phyloP scores from a whole-genome alignment of 2,329 filamentous ascomycete genomes.

The Penicillium crustosum region DNA sequence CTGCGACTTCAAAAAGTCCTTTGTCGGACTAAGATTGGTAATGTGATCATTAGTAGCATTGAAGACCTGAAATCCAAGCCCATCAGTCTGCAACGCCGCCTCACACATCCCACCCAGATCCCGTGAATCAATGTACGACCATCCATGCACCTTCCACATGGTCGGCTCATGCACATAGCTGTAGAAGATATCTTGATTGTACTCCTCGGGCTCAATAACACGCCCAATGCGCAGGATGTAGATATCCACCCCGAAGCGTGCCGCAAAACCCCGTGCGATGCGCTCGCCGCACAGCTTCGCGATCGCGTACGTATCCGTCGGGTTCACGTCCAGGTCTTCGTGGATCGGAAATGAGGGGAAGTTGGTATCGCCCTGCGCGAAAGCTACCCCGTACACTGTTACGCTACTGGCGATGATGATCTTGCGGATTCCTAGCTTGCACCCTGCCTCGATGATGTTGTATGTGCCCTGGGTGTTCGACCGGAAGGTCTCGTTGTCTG shows the following conservation, averaged over 20 bases:
- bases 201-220: slow-evolving; percentile 62
- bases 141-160: slow-evolving; percentile 58
- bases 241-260: slow-evolving; percentile 57
- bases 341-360: slow-evolving; percentile 60
- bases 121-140: slow-evolving; percentile 63
- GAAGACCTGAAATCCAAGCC: slow-evolving; percentile 61
- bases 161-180: slow-evolving; percentile 53
- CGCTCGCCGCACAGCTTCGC: slow-evolving; percentile 61
- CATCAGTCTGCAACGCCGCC: slow-evolving; percentile 51
- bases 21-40: slow-evolving; percentile 51
- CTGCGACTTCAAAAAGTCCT: slow-evolving; percentile 51
- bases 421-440: slow-evolving; percentile 62
- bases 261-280: slow-evolving; percentile 57
- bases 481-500: slow-evolving; percentile 60
- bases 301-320: slow-evolving; percentile 62
- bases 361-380: slow-evolving; percentile 58
- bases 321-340: slow-evolving; percentile 61
- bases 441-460: slow-evolving; percentile 63
- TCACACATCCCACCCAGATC: slow-evolving; percentile 64
- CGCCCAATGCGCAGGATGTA: slow-evolving; percentile 63
- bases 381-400: slow-evolving; percentile 64
- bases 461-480: slow-evolving; percentile 60
- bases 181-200: slow-evolving; percentile 52
- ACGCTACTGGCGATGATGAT: slow-evolving; percentile 61
- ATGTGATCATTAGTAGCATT: slow-evolving; percentile 64